A percentile compares a stretch with the other conserved stretches of the same genome.
These are phyloP conservation scores for Boletus reticulatus DNA, from an alignment of 768 basidiomycete species.

Conservation along the genomic window DNA sequence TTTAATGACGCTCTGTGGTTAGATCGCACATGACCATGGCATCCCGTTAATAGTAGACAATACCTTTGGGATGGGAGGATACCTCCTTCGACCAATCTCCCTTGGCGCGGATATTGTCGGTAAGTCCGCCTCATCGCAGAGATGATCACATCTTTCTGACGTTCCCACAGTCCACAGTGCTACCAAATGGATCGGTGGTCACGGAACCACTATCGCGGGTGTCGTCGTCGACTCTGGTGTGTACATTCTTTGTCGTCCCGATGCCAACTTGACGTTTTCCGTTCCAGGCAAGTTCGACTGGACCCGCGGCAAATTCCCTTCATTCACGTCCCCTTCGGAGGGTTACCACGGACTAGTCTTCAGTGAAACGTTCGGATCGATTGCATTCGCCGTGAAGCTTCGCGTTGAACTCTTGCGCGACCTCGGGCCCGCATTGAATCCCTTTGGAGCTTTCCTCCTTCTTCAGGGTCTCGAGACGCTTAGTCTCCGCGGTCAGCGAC, in stretches of 20 bases:
- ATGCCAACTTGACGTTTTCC: neutral
- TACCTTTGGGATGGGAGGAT: constrained; percentile 62
- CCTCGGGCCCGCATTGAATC: constrained; percentile 50
- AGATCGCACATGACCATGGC: constrained; percentile 59
- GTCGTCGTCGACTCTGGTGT: constrained; percentile 58
- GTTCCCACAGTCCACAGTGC: constrained; percentile 45
- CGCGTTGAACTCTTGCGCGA: constrained; percentile 54
- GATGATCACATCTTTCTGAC: neutral
- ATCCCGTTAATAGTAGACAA: constrained; percentile 68
- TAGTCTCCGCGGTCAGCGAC: constrained; percentile 55
- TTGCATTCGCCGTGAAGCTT: constrained; percentile 51
- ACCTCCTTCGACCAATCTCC: constrained; percentile 51
- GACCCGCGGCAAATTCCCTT: constrained; percentile 51
- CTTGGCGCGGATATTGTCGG: constrained; percentile 57
- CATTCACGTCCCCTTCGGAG: constrained; percentile 53
- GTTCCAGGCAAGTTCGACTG: constrained; percentile 55
- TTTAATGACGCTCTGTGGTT: neutral
- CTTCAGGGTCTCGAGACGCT: constrained; percentile 64
- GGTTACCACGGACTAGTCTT: constrained; percentile 56
- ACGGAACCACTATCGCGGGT: constrained; percentile 67
- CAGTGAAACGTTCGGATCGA: constrained; percentile 47
- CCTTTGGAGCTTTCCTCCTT: constrained; percentile 58
- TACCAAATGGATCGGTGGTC: constrained; percentile 68
- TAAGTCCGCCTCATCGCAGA: constrained; percentile 14
- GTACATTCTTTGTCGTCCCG: constrained; percentile 9